A percentile compares a stretch with the other conserved stretches of the same genome.
Conservation (phyloP, 352 stramenopile genomes). For the Phytophthora nicotianae region DNA sequence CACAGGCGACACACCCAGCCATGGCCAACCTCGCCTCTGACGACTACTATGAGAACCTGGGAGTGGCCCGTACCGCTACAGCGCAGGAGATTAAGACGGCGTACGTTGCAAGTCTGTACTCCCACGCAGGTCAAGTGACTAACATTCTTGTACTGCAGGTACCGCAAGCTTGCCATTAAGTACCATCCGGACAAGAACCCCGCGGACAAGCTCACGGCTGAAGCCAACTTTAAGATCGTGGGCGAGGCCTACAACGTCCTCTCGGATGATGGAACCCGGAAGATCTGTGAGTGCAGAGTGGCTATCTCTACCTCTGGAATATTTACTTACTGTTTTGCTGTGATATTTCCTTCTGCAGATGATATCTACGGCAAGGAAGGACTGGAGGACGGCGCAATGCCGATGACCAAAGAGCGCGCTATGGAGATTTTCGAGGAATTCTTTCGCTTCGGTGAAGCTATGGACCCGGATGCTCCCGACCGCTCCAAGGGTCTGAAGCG, state of each 20-base stretch:
- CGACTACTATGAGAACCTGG: constrained; percentile 90
- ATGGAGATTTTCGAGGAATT: constrained; percentile 90
- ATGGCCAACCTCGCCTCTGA: constrained; percentile 64
- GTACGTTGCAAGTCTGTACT: constrained; percentile 49
- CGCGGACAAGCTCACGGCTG: constrained; percentile 77
- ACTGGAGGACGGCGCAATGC: constrained; percentile 81
- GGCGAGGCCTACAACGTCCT: constrained; percentile 94
- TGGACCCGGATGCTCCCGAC: constrained; percentile 83
- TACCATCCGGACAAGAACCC: constrained; percentile 95
- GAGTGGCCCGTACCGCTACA: constrained; percentile 64
- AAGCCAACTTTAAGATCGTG: constrained; percentile 95
- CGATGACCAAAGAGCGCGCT: constrained; percentile 84
- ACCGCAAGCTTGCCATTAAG: constrained; percentile 93
- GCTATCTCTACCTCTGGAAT: not conserved
- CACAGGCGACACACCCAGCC: not conserved
- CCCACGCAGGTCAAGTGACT: not conserved
- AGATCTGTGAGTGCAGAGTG: constrained; percentile 76
- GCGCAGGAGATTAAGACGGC: constrained; percentile 87
- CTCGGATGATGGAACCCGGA: constrained; percentile 88
- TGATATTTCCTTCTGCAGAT: constrained; percentile 48
- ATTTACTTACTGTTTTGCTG: constrained; percentile 18
- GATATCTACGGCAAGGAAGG: constrained; percentile 92
- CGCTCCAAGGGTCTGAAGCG: constrained; percentile 80
- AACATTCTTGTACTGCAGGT: constrained; percentile 44
- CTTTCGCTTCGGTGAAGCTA: constrained; percentile 83